phyloP scores from a whole-genome alignment of 805 yeast species.

The Wickerhamiella lipophila region DNA sequence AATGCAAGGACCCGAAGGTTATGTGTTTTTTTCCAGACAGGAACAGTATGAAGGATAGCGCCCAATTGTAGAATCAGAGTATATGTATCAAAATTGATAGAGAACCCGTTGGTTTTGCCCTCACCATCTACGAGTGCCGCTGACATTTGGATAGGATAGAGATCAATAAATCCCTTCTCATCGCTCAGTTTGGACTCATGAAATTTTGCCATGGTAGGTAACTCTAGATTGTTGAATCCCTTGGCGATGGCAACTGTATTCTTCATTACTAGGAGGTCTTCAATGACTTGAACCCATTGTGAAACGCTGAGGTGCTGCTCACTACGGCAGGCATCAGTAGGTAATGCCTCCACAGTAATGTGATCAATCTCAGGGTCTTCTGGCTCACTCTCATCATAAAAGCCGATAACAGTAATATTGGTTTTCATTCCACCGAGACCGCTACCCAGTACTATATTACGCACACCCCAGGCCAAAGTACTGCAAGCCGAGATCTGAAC shows the following conservation, averaged over 20 bases:
- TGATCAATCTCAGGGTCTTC: constrained; percentile 3
- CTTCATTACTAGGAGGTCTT: constrained; percentile 76
- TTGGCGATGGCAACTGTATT: constrained; percentile 90
- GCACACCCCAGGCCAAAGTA: constrained; percentile 82
- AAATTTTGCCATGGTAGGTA: constrained; percentile 37
- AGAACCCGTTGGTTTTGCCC: constrained; percentile 52
- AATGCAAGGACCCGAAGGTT: constrained; percentile 71
- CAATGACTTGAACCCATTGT: constrained; percentile 88
- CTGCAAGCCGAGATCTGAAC: constrained; percentile 87
- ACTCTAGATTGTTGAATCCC: constrained; percentile 54
- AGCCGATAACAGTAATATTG: constrained; percentile 84
- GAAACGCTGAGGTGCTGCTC: constrained; percentile 56
- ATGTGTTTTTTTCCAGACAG: constrained; percentile 77
- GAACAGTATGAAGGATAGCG: constrained; percentile 83
- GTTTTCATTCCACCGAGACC: constrained; percentile 99
- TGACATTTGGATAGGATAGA: constrained; percentile 96
- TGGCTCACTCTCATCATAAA: constrained; percentile 44
- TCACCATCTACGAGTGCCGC: constrained; percentile 56
- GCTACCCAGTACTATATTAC: constrained; percentile 82
- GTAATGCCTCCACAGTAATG: constrained; percentile 37
- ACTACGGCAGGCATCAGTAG: constrained; percentile 66
- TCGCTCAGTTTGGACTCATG: constrained; percentile 22
- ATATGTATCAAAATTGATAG: constrained; percentile 92
- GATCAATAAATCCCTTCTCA: constrained; percentile 51
- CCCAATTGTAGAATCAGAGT: constrained; percentile 89